Evolutionary conservation across 257 asterid genomes (phyloP).

Genomic region (Gentiana straminea): DNA sequence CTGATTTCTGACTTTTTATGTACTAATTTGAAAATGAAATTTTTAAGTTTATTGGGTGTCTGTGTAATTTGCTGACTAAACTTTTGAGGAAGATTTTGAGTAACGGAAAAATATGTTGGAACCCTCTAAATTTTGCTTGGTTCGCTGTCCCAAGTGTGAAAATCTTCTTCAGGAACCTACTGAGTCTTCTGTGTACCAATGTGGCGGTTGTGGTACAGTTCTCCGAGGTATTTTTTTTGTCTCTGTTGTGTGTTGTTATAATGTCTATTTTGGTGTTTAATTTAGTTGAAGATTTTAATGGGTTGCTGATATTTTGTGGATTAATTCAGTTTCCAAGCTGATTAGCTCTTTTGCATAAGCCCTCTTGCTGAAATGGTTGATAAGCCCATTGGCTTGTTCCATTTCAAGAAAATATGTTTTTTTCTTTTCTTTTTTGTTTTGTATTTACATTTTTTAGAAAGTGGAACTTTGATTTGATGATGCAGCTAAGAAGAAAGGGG

Average conservation of each 20-base stretch:
- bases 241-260: constrained; percentile 3
- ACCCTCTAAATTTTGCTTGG: constrained; percentile 49
- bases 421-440: too few relatives aligned
- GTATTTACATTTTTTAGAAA: background rate
- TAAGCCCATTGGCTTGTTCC: background rate
- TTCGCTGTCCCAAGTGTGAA: constrained; percentile 94
- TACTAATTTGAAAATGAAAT: background rate
- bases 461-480: constrained; percentile 10
- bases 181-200: constrained; percentile 69
- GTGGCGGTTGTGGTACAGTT: constrained; percentile 93
- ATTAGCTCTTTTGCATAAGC: too few relatives aligned
- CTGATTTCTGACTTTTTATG: background rate
- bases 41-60: background rate
- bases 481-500: constrained; percentile 57
- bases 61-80: background rate
- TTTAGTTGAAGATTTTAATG: background rate
- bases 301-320: background rate
- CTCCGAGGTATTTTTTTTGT: constrained; percentile 44
- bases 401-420: background rate
- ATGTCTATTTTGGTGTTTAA: background rate
- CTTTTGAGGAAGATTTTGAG: constrained; percentile 9
- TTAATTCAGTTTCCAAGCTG: background rate
- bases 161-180: constrained; percentile 78
- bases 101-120: constrained; percentile 39
- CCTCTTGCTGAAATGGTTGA: too few relatives aligned